phyloP scores from a whole-genome alignment of 148 eudicot genomes.

The Chenopodium quinoa region DNA sequence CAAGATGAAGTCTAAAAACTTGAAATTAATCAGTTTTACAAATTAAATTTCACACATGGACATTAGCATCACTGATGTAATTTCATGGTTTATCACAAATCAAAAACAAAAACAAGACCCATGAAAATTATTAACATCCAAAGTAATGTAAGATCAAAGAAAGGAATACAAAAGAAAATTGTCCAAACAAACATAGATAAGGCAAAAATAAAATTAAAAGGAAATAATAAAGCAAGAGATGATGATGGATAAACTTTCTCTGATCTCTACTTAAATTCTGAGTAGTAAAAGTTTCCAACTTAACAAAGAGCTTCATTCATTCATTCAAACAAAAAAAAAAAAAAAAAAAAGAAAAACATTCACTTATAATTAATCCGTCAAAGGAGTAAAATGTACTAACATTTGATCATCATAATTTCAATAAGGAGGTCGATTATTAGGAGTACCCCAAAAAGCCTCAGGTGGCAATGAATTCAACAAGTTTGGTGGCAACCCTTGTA shows the following conservation, averaged over 20 bases:
- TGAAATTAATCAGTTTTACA: background rate
- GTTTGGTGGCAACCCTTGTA: constrained; percentile 28
- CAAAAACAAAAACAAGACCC: constrained; percentile 11
- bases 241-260: background rate
- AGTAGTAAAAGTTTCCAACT: background rate
- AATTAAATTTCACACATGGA: too few species aligned
- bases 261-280: background rate
- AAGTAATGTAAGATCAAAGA: constrained; percentile 8
- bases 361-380: constrained; percentile 7
- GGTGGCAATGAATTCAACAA: constrained; percentile 35
- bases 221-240: background rate
- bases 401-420: constrained; percentile 5
- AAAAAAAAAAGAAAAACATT: constrained; percentile 6
- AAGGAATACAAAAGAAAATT: constrained; percentile 8
- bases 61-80: too few species aligned
- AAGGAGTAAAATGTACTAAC: constrained; percentile 1
- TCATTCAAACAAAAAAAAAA: too few species aligned
- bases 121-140: constrained; percentile 13
- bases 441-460: constrained; percentile 35
- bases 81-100: background rate
- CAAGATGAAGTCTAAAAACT: background rate
- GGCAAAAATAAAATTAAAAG: background rate
- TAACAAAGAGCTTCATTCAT: constrained; percentile 7
- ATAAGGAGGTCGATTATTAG: constrained; percentile 26
- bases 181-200: constrained; percentile 10